These are phyloP conservation scores for Diaporthe nobilis DNA, from an alignment of 2,329 filamentous ascomycete genomes.

Conservation along the genomic window DNA sequence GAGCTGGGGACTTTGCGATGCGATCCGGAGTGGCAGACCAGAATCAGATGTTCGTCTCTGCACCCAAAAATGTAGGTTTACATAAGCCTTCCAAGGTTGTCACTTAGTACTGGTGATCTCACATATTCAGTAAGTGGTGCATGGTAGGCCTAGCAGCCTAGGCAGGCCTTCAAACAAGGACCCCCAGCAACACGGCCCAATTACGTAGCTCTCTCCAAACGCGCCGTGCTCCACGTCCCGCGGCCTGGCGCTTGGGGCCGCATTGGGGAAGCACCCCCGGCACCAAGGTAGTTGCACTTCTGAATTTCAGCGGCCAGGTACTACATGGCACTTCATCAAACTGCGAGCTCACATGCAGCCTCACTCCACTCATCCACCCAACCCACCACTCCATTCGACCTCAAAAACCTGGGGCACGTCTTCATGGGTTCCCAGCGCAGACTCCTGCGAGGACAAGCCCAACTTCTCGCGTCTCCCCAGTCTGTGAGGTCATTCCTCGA, in stretches of 20 bases:
- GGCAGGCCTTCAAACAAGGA: slow-evolving; percentile 8
- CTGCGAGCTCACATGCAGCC: slow-evolving; percentile 32
- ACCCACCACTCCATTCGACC: slow-evolving; percentile 5
- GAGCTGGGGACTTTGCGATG: background rate
- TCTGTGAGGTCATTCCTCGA: background rate
- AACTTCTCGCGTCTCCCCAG: background rate
- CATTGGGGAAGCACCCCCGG: slow-evolving; percentile 24
- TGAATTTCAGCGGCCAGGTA: slow-evolving; percentile 16
- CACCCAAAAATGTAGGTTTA: slow-evolving; percentile 31
- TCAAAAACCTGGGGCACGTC: slow-evolving; percentile 5
- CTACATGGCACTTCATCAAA: slow-evolving; percentile 25
- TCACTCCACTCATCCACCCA: slow-evolving; percentile 28
- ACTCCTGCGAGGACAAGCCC: slow-evolving; percentile 11
- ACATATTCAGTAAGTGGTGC: background rate
- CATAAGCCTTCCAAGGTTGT: slow-evolving; percentile 29
- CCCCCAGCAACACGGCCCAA: slow-evolving; percentile 10
- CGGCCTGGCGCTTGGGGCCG: slow-evolving; percentile 24
- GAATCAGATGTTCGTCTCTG: slow-evolving; percentile 39
- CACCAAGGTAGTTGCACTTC: slow-evolving; percentile 6
- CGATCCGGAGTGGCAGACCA: background rate
- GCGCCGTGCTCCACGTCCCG: slow-evolving; percentile 28
- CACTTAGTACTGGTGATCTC: slow-evolving; percentile 35
- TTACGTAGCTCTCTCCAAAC: slow-evolving; percentile 18
- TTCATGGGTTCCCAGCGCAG: slow-evolving; percentile 22
- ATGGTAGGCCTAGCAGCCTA: background rate